Evolutionary conservation across 495 filamentous ascomycete species (phyloP).

Genomic region (Zalerion maritima): DNA sequence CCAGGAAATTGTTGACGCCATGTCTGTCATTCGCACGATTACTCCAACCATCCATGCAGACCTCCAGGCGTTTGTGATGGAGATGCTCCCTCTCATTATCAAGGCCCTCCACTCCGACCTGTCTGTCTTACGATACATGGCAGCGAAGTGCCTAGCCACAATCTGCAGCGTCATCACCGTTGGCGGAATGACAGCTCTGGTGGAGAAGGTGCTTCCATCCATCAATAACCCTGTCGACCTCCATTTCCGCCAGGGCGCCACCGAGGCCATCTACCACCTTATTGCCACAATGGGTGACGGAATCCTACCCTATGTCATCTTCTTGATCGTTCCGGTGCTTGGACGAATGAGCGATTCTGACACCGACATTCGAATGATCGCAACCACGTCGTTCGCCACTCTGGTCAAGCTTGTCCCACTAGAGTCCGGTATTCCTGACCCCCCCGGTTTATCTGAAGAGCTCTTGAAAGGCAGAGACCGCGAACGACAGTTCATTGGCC

Average conservation of each 20-base stretch:
- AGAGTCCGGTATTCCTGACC: conserved; percentile 94
- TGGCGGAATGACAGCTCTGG: conserved; percentile 87
- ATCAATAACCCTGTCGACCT: conserved; percentile 81
- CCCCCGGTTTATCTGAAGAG: conserved; percentile 77
- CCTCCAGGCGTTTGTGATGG: conserved; percentile 62
- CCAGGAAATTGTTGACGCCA: conserved; percentile 81
- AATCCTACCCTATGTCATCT: conserved; percentile 95
- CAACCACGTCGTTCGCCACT: conserved; percentile 93
- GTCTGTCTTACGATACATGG: conserved; percentile 87
- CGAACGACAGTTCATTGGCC: conserved; percentile 89
- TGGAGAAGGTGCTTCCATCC: conserved; percentile 80
- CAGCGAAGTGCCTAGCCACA: conserved; percentile 93
- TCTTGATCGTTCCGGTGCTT: conserved; percentile 94
- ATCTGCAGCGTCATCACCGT: conserved; percentile 92
- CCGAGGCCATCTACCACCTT: conserved; percentile 87
- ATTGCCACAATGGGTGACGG: conserved; percentile 97
- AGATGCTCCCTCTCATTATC: conserved; percentile 71
- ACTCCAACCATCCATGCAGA: conserved; percentile 64
- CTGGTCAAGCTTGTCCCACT: conserved; percentile 97
- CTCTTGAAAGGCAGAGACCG: conserved; percentile 78
- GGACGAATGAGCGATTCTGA: conserved; percentile 99
- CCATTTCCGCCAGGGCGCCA: conserved; percentile 75
- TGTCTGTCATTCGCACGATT: conserved; percentile 84
- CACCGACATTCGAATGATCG: conserved; percentile 83
- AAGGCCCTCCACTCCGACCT: conserved; percentile 74